Conservation (phyloP, 148 eudicot genomes). For the Chenopodium berlandieri region DNA sequence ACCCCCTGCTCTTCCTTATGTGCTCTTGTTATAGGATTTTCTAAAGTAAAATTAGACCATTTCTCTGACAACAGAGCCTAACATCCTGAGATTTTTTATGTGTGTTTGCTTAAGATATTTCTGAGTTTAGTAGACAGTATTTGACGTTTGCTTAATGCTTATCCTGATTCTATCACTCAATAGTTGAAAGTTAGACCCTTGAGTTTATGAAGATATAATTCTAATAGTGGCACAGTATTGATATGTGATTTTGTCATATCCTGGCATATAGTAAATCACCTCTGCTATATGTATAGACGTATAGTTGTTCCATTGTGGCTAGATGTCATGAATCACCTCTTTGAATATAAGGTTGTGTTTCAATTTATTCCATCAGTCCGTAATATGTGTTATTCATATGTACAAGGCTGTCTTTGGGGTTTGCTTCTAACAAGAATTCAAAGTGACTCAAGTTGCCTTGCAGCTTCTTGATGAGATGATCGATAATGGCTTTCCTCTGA, state of each 20-base stretch:
- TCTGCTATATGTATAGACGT: background rate
- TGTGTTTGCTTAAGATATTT: background rate
- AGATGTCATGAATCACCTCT: background rate
- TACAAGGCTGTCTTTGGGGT: background rate
- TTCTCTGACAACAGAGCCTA: too few species aligned
- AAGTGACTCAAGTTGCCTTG: conserved; percentile 32
- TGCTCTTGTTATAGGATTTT: background rate
- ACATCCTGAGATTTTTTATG: background rate
- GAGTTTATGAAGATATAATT: background rate
- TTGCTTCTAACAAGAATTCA: conserved; percentile 4
- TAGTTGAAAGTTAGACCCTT: background rate
- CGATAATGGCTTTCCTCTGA: conserved; percentile 96
- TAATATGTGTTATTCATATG: background rate
- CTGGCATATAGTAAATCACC: background rate
- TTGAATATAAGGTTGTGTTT: background rate
- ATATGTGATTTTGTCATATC: background rate
- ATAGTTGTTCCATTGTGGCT: background rate
- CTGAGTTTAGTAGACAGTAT: background rate
- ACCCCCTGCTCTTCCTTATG: background rate
- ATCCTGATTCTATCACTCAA: background rate
- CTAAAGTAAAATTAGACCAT: background rate
- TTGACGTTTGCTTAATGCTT: background rate
- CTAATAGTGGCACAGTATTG: background rate
- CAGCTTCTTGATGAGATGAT: conserved; percentile 99
- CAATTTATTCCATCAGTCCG: too few species aligned